Evolutionary conservation across 2,329 filamentous ascomycete species (phyloP).

Genomic region (Sarocladium brachiariae): DNA sequence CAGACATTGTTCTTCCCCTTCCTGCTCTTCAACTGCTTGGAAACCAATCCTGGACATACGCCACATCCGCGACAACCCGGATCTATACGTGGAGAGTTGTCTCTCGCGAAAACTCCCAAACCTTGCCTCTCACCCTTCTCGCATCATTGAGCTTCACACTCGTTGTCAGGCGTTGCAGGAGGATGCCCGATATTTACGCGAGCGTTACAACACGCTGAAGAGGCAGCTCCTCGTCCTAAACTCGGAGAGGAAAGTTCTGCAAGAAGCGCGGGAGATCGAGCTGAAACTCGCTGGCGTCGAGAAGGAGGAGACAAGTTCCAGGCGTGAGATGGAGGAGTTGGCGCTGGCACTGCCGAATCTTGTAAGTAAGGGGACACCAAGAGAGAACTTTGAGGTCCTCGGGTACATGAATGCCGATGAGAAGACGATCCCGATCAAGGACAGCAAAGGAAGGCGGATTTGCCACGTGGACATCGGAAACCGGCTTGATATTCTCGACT

Average conservation of each 20-base stretch:
- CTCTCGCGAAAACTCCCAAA: conserved; percentile 72
- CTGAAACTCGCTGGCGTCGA: conserved; percentile 53
- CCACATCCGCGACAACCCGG: conserved; percentile 80
- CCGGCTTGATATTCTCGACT: conserved; percentile 82
- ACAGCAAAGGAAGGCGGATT: conserved; percentile 34
- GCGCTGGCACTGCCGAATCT: conserved; percentile 81
- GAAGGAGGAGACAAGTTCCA: conserved; percentile 51
- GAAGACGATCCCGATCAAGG: conserved; percentile 24
- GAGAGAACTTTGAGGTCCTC: conserved; percentile 60
- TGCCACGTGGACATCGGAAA: conserved; percentile 84
- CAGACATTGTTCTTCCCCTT: neutral
- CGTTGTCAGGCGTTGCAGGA: conserved; percentile 55
- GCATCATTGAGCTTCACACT: conserved; percentile 49
- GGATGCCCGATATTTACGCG: conserved; percentile 53
- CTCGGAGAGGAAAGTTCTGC: conserved; percentile 43
- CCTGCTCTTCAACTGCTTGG: conserved; percentile 43
- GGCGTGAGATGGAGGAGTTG: conserved; percentile 62
- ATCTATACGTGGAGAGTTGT: conserved; percentile 77
- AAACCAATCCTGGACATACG: conserved; percentile 77
- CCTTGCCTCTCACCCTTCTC: conserved; percentile 46
- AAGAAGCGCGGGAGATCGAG: conserved; percentile 63
- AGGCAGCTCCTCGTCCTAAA: conserved; percentile 42
- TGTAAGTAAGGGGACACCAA: conserved; percentile 69
- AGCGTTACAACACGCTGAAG: conserved; percentile 59
- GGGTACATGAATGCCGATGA: conserved; percentile 72